phyloP scores from a whole-genome alignment of 768 basidiomycete species.

The Tricholoma bakamatsutake region DNA sequence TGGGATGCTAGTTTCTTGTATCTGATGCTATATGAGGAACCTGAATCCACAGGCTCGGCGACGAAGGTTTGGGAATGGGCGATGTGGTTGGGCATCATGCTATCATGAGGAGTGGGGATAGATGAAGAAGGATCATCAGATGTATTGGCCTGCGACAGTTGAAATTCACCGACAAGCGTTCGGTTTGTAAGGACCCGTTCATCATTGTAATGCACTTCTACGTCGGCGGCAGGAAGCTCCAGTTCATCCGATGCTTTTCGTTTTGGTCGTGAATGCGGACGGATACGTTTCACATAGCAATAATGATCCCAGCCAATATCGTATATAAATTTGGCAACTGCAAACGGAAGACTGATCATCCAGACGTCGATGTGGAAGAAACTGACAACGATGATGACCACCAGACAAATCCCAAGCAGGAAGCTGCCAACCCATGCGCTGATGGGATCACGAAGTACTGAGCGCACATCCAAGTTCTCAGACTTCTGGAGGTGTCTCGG shows the following conservation, averaged over 20 bases:
- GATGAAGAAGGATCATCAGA: neutral
- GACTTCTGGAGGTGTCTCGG: constrained; percentile 36
- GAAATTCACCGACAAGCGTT: neutral
- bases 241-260: constrained; percentile 8
- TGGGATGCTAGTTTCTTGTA: constrained; percentile 22
- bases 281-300: constrained; percentile 26
- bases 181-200: neutral
- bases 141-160: neutral
- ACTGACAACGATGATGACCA: constrained; percentile 71
- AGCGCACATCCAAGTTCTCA: constrained; percentile 41
- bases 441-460: constrained; percentile 64
- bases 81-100: neutral
- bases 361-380: constrained; percentile 76
- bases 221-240: neutral
- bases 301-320: constrained; percentile 61
- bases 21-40: constrained; percentile 1
- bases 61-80: neutral
- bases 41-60: constrained; percentile 3
- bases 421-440: constrained; percentile 72
- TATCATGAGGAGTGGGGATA: constrained; percentile 4
- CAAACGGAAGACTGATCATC: constrained; percentile 82
- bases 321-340: constrained; percentile 59
- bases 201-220: neutral
- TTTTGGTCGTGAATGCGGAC: constrained; percentile 12
- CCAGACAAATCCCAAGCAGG: constrained; percentile 60